These are phyloP conservation scores for Malbranchea cinnamomea DNA, from an alignment of 2,329 filamentous ascomycete species.

Conservation along the genomic window DNA sequence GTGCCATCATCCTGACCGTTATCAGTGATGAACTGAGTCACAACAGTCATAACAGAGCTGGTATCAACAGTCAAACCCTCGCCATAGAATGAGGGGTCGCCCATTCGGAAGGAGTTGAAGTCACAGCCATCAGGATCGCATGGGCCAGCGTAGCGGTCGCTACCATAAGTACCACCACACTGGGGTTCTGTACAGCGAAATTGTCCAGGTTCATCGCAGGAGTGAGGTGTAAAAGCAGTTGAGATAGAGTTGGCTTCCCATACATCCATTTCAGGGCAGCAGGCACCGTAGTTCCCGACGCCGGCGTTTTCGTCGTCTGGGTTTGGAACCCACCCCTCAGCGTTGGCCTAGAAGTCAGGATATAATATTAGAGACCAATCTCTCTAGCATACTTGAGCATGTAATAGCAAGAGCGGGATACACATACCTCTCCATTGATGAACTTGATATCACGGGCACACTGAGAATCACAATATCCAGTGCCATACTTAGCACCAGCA, in stretches of 20 bases:
- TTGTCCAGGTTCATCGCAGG: slow-evolving; percentile 39
- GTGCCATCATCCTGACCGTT: slow-evolving; percentile 36
- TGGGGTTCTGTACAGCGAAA: slow-evolving; percentile 35
- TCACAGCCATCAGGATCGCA: slow-evolving; percentile 59
- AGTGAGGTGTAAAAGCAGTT: slow-evolving; percentile 50
- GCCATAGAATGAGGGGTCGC: slow-evolving; percentile 49
- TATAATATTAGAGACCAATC: slow-evolving; percentile 7
- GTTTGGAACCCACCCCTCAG: slow-evolving; percentile 38
- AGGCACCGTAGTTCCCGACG: slow-evolving; percentile 40
- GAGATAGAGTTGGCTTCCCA: slow-evolving; percentile 57
- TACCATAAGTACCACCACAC: slow-evolving; percentile 40
- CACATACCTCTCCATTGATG: slow-evolving; percentile 34
- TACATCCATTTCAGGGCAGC: slow-evolving; percentile 55
- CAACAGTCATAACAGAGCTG: slow-evolving; percentile 45
- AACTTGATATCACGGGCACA: slow-evolving; percentile 40
- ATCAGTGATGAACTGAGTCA: slow-evolving; percentile 49
- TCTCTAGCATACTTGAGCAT: slow-evolving; percentile 12
- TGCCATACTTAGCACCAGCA: slow-evolving; percentile 45
- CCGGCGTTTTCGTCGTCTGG: slow-evolving; percentile 40
- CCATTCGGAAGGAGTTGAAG: slow-evolving; percentile 55
- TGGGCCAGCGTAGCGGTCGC: slow-evolving; percentile 42
- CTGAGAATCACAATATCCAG: slow-evolving; percentile 50
- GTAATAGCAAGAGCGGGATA: slow-evolving; percentile 4
- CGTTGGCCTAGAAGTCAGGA: slow-evolving; percentile 32
- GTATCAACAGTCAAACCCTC: slow-evolving; percentile 44